A percentile compares a stretch with the other conserved stretches of the same genome.
Evolutionary conservation across 2,329 filamentous ascomycete genomes (phyloP).

Genomic region (Cladosporium sp.): DNA sequence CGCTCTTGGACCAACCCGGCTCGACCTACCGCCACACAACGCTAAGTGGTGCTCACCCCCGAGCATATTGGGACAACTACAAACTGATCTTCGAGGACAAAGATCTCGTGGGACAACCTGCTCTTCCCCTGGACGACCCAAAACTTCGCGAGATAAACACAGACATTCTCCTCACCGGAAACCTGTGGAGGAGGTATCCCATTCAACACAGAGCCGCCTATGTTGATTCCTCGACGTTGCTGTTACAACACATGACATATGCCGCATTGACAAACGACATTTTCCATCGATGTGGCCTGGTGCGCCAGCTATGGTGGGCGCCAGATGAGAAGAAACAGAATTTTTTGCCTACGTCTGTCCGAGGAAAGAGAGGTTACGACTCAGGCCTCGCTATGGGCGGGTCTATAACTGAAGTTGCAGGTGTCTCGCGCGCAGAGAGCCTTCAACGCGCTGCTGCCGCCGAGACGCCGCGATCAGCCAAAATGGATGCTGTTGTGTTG

Average conservation of each 20-base stretch:
- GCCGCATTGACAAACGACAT: constrained; percentile 47
- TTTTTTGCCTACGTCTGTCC: constrained; percentile 62
- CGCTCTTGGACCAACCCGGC: constrained; percentile 40
- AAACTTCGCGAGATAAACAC: constrained; percentile 61
- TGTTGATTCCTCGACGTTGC: constrained; percentile 16
- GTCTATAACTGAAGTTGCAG: constrained; percentile 49
- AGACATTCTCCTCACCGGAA: constrained; percentile 62
- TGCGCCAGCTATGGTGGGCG: constrained; percentile 76
- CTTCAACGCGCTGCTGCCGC: background rate
- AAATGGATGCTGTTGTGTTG: constrained; percentile 2
- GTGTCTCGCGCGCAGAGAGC: constrained; percentile 16
- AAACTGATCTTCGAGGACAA: constrained; percentile 51
- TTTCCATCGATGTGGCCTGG: constrained; percentile 73
- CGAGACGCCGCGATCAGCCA: background rate
- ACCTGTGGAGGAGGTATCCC: constrained; percentile 24
- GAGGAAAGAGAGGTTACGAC: constrained; percentile 54
- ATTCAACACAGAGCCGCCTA: background rate
- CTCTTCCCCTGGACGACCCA: constrained; percentile 40
- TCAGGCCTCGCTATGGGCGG: constrained; percentile 63
- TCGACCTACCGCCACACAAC: constrained; percentile 51
- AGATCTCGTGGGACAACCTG: constrained; percentile 52
- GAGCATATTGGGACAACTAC: constrained; percentile 42
- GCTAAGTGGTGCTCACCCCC: constrained; percentile 27
- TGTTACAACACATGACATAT: constrained; percentile 66
- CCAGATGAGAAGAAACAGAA: constrained; percentile 58